These are phyloP conservation scores for Globisporangium ultimum DNA, from an alignment of 352 stramenopile species.

Conservation along the genomic window DNA sequence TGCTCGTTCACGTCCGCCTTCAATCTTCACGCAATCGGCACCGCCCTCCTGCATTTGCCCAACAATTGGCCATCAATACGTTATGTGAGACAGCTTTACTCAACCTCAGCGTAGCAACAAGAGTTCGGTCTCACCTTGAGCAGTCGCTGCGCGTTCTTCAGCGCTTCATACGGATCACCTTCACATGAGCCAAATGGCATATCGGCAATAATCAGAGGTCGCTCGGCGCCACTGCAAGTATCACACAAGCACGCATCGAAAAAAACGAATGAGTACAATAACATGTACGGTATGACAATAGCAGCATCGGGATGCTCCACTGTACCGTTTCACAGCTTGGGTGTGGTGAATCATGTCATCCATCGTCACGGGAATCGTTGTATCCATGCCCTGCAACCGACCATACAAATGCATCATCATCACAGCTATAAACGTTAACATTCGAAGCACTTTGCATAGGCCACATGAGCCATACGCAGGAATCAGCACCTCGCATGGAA, in stretches of 20 bases:
- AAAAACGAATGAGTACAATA: too few relatives aligned
- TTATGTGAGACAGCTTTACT: too few relatives aligned
- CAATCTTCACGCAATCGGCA: conserved; percentile 98
- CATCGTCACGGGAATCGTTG: conserved; percentile 93
- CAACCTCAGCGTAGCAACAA: not conserved
- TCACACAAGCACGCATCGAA: too few relatives aligned
- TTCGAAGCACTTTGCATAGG: too few relatives aligned
- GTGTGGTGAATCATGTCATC: conserved; percentile 99
- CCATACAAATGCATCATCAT: conserved; percentile 4
- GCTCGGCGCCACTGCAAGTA: conserved; percentile 47
- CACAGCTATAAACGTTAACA: conserved; percentile 14
- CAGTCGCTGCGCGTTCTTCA: conserved; percentile 95
- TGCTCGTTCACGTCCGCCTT: conserved; percentile 88
- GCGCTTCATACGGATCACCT: conserved; percentile 82
- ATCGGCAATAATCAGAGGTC: conserved; percentile 95
- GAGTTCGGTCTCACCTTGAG: conserved; percentile 57
- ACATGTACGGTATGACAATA: too few relatives aligned
- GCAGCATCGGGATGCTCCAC: too few relatives aligned
- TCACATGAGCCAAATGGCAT: conserved; percentile 99
- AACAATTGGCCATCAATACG: not conserved
- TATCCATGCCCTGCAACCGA: conserved; percentile 70
- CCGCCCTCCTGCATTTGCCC: conserved; percentile 83
- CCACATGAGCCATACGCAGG: too few relatives aligned
- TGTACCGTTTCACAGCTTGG: conserved; percentile 90
- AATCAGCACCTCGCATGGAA: not conserved